These are phyloP conservation scores for Botrytis aclada DNA, from an alignment of 2,329 filamentous ascomycete genomes.

Conservation along the genomic window DNA sequence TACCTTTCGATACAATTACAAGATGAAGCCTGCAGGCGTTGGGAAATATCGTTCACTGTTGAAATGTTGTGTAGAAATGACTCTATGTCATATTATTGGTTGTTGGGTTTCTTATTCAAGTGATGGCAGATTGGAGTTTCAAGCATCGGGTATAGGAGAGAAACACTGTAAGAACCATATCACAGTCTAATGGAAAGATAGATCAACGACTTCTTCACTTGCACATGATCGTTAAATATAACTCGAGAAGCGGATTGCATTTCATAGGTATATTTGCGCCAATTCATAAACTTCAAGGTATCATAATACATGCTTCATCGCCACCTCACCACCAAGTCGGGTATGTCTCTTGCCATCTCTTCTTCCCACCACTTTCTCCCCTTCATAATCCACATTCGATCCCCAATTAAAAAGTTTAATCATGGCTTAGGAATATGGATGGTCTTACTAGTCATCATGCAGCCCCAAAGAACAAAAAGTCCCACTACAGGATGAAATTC, in stretches of 20 bases:
- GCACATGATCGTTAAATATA: not conserved
- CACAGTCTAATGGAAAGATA: not conserved
- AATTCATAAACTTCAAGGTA: conserved; percentile 16
- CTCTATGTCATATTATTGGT: not conserved
- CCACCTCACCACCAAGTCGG: not conserved
- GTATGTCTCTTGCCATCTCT: not conserved
- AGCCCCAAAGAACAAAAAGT: conserved; percentile 85
- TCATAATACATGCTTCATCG: conserved; percentile 16
- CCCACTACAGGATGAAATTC: conserved; percentile 83
- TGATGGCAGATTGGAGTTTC: not conserved
- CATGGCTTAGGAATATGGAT: conserved; percentile 89
- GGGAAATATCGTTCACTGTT: not conserved
- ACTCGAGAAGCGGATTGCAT: not conserved
- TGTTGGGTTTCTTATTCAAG: too few species aligned
- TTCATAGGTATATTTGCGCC: not conserved
- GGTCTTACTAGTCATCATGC: conserved; percentile 91
- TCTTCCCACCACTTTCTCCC: not conserved
- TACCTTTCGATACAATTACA: not conserved
- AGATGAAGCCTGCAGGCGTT: not conserved
- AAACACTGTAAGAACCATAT: not conserved
- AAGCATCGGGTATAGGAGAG: not conserved
- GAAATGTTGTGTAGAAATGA: not conserved
- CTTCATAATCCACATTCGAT: not conserved
- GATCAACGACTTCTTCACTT: not conserved
- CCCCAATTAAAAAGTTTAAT: too few species aligned